Base-by-base conservation (phyloP, 2,329 filamentous ascomycete genomes). In the Alternaria sp. region DNA sequence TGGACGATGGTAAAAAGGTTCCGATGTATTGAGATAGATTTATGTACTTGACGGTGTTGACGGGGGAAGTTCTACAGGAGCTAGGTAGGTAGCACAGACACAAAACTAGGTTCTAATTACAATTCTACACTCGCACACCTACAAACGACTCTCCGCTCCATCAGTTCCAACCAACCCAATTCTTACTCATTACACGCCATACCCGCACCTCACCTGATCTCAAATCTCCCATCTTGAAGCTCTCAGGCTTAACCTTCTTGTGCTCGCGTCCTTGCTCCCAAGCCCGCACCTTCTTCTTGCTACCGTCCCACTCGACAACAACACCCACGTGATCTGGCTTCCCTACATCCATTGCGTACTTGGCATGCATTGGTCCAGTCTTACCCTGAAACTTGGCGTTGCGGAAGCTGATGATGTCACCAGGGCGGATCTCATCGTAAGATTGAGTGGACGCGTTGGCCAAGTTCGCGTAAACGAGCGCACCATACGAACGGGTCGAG, bases 261-360 rank as follows among this genome's bases (percentile, higher is more conserved):
- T 89, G 94, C 82, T 98, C 94, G 14, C 94, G 85, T 0, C 94
- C 94, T 77, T 99, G 95, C 79, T 98, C 95, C 92, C 93, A 98
- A 2, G 90, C 94, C 28, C 94, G 84, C 27, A 99, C 90, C 85
- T 98, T 97, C 86, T 97, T 97, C 87, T 97, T 97, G 41, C 93
- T 97, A 3, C 95, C 95, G 78, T 99, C 95, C 95, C 95, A 99
- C 78, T 99, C 95, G 10, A 93, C 87, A 4, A 99, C 94, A 3
- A 99, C 83, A 2, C 87, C 95, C 0, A 98, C 94, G 73, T 99
- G 95, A 65, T 94, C 86, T 10, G 87, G 92, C 76, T 92, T 95
- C 66, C 93, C 94, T 1, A 97, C 92, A 69, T 99, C 95, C 54
- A 88, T 83, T 50, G 85, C 90, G 79, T 99, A 99, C 79, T 97